Base-by-base conservation (phyloP, 192 early-diverging fungal species). In the Podila clonocystis region DNA sequence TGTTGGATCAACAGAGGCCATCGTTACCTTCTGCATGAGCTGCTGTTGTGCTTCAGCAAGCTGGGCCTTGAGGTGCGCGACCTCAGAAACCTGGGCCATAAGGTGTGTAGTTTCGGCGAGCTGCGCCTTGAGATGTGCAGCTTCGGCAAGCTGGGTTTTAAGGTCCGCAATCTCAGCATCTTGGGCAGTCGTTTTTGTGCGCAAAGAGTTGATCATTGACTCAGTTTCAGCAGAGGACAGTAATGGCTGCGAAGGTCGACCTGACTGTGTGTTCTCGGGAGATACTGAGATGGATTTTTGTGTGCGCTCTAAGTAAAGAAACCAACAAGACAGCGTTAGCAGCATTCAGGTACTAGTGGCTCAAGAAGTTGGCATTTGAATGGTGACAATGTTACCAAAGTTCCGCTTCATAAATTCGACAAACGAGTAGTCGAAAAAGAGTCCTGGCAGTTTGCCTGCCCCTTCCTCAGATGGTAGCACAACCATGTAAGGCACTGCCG, bases 341-440 rank as follows among this genome's bases (percentile, higher is more conserved):
- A 68, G 29, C 82, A 85, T 74, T 36, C 83, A 34, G 83, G 78
- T 58, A 78, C 77, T 68, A 71, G 31, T 3, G 48, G 57, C 67
- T 74, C 74, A 50, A 73, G 48, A 11, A 65, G 79, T 60, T 84
- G 50, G 58, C 80, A 70, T 61, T 73, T 80, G 3, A 66, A 61
- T 0, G 63, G 63, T 26, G 62, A 74, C 1, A 48, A 20, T 76
- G 62, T 82, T 87, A 94, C 96, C 96, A 74, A 92, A 93, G 28
- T 87, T 92, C 48, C 87, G 72, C 74, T 95, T 95, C 78, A 97
- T 91, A 68, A 97, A 85, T 24, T 97, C 94, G 17, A 93, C 91
- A 86, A 97, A 97, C 12, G 88, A 76, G 60, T 87, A 87, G 85
- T 97, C 96, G 85, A 98, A 94, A 68, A 86, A 93, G 7, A 97